Conservation (phyloP, 495 filamentous ascomycete genomes). For the Lichenothelia convexa region DNA sequence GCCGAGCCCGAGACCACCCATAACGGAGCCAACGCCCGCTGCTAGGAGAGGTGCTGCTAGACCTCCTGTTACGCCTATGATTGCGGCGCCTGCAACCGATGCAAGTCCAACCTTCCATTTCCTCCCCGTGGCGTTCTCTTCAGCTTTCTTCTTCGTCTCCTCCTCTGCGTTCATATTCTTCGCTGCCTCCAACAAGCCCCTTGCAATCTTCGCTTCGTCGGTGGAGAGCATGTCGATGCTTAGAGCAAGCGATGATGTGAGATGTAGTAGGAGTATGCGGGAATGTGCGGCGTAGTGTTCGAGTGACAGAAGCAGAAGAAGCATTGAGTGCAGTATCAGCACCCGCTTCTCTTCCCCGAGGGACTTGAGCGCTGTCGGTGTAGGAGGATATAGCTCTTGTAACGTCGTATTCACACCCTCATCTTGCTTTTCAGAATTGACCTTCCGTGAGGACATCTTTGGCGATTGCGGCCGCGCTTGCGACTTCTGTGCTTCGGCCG, state of each 20-base stretch:
- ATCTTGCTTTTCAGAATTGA: constrained; percentile 9
- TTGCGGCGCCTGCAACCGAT: constrained; percentile 53
- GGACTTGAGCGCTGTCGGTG: constrained; percentile 11
- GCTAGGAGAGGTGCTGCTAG: constrained; percentile 68
- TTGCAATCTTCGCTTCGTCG: constrained; percentile 34
- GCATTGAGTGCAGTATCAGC: constrained; percentile 19
- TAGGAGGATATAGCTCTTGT: constrained; percentile 17
- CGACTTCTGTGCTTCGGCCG: constrained; percentile 15
- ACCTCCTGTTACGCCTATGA: constrained; percentile 67
- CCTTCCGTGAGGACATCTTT: neutral
- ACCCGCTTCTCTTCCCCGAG: constrained; percentile 16
- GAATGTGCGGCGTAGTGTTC: constrained; percentile 24
- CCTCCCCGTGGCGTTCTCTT: constrained; percentile 43
- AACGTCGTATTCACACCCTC: constrained; percentile 11
- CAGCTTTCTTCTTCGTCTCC: constrained; percentile 44
- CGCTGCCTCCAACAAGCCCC: constrained; percentile 53
- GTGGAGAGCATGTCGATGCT: constrained; percentile 14
- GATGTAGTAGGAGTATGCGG: constrained; percentile 18
- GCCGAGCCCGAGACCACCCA: constrained; percentile 66
- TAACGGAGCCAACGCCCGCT: constrained; percentile 63
- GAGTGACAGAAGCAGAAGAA: constrained; percentile 21
- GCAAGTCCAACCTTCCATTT: constrained; percentile 75
- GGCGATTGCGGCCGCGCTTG: constrained; percentile 2
- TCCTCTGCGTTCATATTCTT: constrained; percentile 50
- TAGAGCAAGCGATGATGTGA: constrained; percentile 18